Evolutionary conservation across 805 yeast species (phyloP), one percentile per base, ranked within the genome.

Genomic region (Schizosaccharomyces cryophilus): DNA sequence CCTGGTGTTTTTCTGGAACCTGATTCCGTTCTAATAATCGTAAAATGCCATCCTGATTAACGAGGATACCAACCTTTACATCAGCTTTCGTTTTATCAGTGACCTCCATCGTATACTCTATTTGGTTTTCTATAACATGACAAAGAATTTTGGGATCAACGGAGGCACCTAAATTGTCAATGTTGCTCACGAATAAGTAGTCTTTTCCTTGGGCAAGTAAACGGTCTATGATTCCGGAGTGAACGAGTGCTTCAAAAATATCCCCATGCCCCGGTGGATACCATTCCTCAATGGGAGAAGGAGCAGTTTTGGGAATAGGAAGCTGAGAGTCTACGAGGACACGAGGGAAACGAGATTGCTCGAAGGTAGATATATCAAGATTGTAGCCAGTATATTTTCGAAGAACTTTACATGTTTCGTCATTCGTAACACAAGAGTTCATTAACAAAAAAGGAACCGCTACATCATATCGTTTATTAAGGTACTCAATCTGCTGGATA

Each of bases 201-300:
- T 93, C 98, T 76, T 93, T 87, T 67, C 98, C 98, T 70, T 87
- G 90, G 61, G 83, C 87, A 64, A 93, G 77, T 66, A 93, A 78
- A 64, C 85, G 81, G 63, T 93, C 97, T 66, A 93, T 78, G 70
- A 90, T 93, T 63, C 98, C 98, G 11, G 95, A 84, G 62, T 86
- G 81, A 63, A 85, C 83, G 69, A 93, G 77, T 21, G 93, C 77
- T 75, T 93, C 98, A 67, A 89, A 93, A 72, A 93, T 75, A 74
- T 93, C 98, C 74, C 98, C 98, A 73, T 93, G 98, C 61, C 98
- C 98, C 17, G 98, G 98, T 60, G 98, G 98, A 72, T 93, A 93
- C 98, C 98, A 93, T 62, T 85, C 77, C 68, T 87, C 90, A 67
- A 85, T 78, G 54, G 78, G 77, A 68, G 87, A 95, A 63, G 83